Evolutionary conservation across 108 stramenopile species (phyloP).

Genomic region (Hondaea fermentalgiana): DNA sequence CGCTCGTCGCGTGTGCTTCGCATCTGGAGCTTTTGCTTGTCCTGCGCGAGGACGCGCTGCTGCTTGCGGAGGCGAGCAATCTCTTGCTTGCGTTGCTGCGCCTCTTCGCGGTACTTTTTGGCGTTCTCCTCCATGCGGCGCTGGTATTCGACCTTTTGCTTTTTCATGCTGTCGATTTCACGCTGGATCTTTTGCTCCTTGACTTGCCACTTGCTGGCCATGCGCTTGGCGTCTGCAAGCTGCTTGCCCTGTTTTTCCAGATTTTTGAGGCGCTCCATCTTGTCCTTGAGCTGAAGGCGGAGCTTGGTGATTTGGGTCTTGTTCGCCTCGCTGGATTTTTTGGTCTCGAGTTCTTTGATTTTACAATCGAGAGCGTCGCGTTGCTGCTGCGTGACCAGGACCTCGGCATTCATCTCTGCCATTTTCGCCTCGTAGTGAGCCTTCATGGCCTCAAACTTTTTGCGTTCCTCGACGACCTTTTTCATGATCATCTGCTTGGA

Average conservation of each 20-base stretch:
- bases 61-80: slow-evolving; percentile 9
- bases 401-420: slow-evolving; percentile 15
- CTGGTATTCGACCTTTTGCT: neutral
- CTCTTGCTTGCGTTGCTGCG: neutral
- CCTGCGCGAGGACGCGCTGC: neutral
- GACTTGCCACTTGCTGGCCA: neutral
- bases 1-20: neutral
- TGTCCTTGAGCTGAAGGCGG: neutral
- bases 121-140: slow-evolving; percentile 22
- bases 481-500: slow-evolving; percentile 11
- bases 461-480: neutral
- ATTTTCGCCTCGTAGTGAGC: slow-evolving; percentile 15
- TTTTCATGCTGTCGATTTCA: slow-evolving; percentile 7
- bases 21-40: neutral
- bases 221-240: slow-evolving; percentile 14
- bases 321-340: neutral
- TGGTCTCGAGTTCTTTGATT: neutral
- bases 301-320: neutral
- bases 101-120: neutral
- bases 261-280: neutral
- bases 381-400: neutral
- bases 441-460: slow-evolving; percentile 17
- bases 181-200: neutral
- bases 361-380: neutral
- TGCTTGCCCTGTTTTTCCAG: slow-evolving; percentile 4